Percentiles rank a stretch among this genome's conserved stretches.
Conservation (phyloP, 352 stramenopile species). For the Globisporangium solare region DNA sequence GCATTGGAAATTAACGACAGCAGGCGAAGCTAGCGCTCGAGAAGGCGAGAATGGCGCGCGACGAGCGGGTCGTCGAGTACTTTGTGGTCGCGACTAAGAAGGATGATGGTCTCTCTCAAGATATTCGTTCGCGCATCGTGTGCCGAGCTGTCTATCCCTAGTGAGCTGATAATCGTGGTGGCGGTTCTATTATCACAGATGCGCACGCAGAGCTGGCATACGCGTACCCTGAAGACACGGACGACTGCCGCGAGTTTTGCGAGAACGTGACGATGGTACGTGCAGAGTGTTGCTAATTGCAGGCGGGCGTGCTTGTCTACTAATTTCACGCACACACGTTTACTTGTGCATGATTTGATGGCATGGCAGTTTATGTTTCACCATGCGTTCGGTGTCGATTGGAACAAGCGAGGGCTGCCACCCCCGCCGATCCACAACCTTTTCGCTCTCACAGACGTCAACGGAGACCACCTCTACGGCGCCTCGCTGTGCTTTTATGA, state of each 20-base stretch:
- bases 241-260: constrained; percentile 35
- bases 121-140: background rate
- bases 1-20: too few species aligned
- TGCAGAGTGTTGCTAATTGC: background rate
- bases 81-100: constrained; percentile 38
- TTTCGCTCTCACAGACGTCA: constrained; percentile 41
- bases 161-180: background rate
- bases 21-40: background rate
- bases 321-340: too few species aligned
- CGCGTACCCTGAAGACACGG: constrained; percentile 27
- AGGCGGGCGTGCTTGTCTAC: background rate
- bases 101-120: constrained; percentile 12
- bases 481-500: constrained; percentile 49
- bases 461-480: constrained; percentile 40
- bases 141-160: background rate
- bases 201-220: constrained; percentile 24
- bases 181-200: constrained; percentile 8
- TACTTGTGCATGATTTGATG: background rate
- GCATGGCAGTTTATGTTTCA: constrained; percentile 43
- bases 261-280: constrained; percentile 43
- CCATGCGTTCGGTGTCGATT: constrained; percentile 29
- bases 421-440: constrained; percentile 42
- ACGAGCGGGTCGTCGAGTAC: constrained; percentile 30
- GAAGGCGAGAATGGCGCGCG: background rate
- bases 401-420: constrained; percentile 21